Conservation (phyloP, 2,329 filamentous ascomycete species). For the Didymella segeticola region DNA sequence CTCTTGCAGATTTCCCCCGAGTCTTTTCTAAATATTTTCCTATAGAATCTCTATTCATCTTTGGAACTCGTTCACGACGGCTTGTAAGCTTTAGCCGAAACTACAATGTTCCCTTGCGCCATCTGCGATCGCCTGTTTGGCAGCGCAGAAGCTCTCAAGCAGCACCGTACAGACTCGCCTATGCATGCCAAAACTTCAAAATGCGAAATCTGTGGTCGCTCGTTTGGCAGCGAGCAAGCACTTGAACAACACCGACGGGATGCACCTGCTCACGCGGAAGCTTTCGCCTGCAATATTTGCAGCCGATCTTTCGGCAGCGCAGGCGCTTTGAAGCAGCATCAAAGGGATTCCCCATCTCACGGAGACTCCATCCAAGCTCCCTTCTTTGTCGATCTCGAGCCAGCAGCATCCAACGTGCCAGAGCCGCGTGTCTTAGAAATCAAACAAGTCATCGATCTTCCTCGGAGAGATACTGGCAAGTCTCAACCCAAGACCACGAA, state of each 20-base stretch:
- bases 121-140: neutral
- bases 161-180: neutral
- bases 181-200: neutral
- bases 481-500: neutral
- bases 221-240: neutral
- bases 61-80: neutral
- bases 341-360: neutral
- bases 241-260: conserved; percentile 2
- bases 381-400: neutral
- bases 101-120: conserved; percentile 1
- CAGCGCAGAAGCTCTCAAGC: conserved; percentile 2
- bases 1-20: too few relatives aligned
- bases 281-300: neutral
- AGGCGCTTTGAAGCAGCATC: neutral
- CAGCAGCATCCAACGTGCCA: neutral
- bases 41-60: neutral
- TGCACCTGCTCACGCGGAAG: neutral
- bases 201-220: neutral
- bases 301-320: neutral
- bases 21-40: too few relatives aligned
- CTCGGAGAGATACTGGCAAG: neutral
- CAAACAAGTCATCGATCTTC: neutral
- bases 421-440: neutral
- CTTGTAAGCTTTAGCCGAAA: neutral
- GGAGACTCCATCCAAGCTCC: neutral